These are phyloP conservation scores for Sugiyamaella smithiae DNA, from an alignment of 805 yeast species.

Conservation along the genomic window DNA sequence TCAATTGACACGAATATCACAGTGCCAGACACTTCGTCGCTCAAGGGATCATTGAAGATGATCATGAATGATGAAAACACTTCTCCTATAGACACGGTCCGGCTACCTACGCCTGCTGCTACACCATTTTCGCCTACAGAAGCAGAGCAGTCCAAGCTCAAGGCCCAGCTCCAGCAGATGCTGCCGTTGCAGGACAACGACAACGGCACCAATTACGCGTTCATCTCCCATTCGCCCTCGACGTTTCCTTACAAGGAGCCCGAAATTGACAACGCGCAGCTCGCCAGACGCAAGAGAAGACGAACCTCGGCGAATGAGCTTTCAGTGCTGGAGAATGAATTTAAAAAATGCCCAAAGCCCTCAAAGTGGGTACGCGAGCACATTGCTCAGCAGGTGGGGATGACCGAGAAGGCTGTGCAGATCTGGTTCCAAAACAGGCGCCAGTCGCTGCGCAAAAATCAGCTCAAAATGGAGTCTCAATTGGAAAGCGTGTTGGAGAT, in stretches of 20 bases:
- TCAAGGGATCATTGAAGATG: conserved; percentile 7
- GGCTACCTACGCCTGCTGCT: conserved; percentile 12
- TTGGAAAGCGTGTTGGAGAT: conserved; percentile 22
- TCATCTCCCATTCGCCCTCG: conserved; percentile 88
- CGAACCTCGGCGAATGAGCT: conserved; percentile 90
- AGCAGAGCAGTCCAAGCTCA: conserved; percentile 7
- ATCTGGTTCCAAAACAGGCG: conserved; percentile 98
- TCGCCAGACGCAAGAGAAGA: conserved; percentile 92
- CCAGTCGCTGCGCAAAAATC: conserved; percentile 19
- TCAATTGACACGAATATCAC: neutral
- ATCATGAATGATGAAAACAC: conserved; percentile 3
- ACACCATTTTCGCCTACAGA: conserved; percentile 15
- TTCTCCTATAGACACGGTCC: conserved; percentile 1
- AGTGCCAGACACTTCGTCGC: neutral
- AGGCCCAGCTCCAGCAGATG: conserved; percentile 5
- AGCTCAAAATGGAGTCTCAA: conserved; percentile 33
- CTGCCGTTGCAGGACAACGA: neutral
- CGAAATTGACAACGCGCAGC: conserved; percentile 80
- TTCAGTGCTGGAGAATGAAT: conserved; percentile 75
- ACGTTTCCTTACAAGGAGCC: conserved; percentile 80
- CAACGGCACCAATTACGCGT: conserved; percentile 46
- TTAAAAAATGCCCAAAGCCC: conserved; percentile 75
- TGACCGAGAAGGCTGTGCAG: conserved; percentile 98
- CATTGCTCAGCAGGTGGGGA: conserved; percentile 76
- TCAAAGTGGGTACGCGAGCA: conserved; percentile 69